Base-by-base conservation (phyloP, 108 stramenopile genomes). In the Nitzschia inconspicua region DNA sequence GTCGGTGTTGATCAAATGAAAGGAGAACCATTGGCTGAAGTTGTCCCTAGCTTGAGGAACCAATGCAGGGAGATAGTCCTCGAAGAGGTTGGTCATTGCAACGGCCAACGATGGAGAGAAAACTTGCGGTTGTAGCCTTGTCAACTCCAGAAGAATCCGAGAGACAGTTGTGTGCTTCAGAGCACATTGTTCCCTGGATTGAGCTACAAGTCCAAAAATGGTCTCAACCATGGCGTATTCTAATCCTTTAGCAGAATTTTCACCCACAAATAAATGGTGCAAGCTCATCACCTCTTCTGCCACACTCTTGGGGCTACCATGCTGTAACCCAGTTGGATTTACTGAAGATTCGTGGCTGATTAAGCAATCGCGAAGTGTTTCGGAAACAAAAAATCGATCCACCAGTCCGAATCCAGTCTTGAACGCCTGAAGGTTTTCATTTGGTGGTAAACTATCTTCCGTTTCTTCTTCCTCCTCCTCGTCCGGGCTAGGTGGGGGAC, bases 1-100 rank as follows among this genome's bases (percentile, higher is more conserved):
- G 30, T 83, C 83, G 5, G 91, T 89, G 58, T 93, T 89, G 36
- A 65, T 65, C 65, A 93, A 57, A 60, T 93, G 91, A 65, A 89
- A 86, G 44, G 86, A 74, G 50, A 93, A 75, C 91, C 91, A 93
- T n/a, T 67, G 27, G 23, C 77, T 75, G 54, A 88, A 67, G 69
- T 87, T 89, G 1, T 87, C 84, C 3, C 82, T 54, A 3, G 85
- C 85, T 7, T 59, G 26, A 3, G 91, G 85, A 4, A 80, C 77
- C 16, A 93, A 52, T 11, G 85, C 74, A 14, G 91, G 91, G 22
- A 89, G 34, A 57, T 88, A 93, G 62, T 89, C 84, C 36, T 84
- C 50, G 54, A 89, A 83, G 46, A 88, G 56, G 27, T 73, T 88
- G 1, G 85, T 79, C 24, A 86, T 56, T 1, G 70, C 91, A 16